These are phyloP conservation scores for Petunia hybrid DNA, from an alignment of 305 asterid genomes.

Conservation along the genomic window DNA sequence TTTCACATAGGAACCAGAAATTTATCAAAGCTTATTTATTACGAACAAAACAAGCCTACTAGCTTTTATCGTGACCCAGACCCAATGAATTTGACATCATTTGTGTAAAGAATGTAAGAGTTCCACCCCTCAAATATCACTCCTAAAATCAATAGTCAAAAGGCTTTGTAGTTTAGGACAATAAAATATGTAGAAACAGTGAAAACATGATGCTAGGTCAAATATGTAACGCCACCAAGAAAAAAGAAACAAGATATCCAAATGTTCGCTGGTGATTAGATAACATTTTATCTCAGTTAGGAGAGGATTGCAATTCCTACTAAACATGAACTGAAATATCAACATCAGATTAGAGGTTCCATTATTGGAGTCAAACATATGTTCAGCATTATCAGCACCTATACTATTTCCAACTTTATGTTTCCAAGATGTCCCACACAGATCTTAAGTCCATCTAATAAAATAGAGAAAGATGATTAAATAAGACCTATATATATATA, in stretches of 20 bases:
- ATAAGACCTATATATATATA: not conserved
- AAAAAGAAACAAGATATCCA: not conserved
- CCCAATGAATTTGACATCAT: not conserved
- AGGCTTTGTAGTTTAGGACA: not conserved
- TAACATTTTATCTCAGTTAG: not conserved
- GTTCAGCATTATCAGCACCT: not conserved
- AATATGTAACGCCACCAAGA: not conserved
- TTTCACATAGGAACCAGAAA: not conserved
- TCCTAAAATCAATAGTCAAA: not conserved
- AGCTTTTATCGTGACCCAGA: not conserved
- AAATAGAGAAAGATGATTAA: conserved; percentile 1
- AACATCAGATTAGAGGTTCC: not conserved
- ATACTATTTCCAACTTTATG: not conserved
- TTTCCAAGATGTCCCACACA: conserved; percentile 16
- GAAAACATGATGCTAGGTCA: not conserved
- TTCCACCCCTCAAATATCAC: not conserved
- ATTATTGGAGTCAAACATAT: not conserved
- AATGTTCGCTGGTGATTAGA: not conserved
- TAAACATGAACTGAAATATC: not conserved
- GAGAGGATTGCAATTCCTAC: not conserved
- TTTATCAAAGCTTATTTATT: not conserved
- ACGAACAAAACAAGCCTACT: not conserved
- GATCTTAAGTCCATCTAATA: not conserved
- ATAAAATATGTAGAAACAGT: not conserved
- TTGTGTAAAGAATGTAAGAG: not conserved